Evolutionary conservation across 2,329 filamentous ascomycete species (phyloP).

Genomic region (Fusarium brachygibbosum): DNA sequence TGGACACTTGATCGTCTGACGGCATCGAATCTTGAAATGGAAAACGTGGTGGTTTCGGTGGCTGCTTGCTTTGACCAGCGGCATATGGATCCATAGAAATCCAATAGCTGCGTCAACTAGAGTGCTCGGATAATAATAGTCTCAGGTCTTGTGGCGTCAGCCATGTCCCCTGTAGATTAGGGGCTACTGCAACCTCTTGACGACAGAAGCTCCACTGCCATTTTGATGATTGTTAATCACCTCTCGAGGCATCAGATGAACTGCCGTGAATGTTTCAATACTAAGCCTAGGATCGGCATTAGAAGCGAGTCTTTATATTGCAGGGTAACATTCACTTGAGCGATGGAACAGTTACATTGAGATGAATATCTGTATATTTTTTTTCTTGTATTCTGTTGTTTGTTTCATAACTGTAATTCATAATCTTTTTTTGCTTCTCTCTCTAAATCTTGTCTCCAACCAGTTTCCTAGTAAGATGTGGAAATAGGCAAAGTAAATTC

Average conservation of each 20-base stretch:
- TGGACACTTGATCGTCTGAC: constrained; percentile 43
- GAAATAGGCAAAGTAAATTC: constrained; percentile 10
- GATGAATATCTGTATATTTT: constrained; percentile 9
- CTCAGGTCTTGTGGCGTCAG: constrained; percentile 29
- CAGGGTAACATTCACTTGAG: constrained; percentile 13
- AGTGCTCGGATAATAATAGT: constrained; percentile 6
- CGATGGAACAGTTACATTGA: neutral
- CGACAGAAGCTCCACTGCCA: constrained; percentile 12
- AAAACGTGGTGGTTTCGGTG: constrained; percentile 40
- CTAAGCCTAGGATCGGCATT: constrained; percentile 8
- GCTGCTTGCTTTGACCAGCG: constrained; percentile 34
- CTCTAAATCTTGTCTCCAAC: neutral
- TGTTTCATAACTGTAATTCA: constrained; percentile 16
- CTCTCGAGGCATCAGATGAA: constrained; percentile 1
- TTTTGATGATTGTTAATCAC: constrained; percentile 19
- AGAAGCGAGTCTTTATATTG: constrained; percentile 21
- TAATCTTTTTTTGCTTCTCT: constrained; percentile 18
- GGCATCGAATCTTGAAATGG: constrained; percentile 32
- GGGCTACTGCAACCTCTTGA: constrained; percentile 31
- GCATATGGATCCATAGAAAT: neutral
- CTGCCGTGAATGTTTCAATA: constrained; percentile 29
- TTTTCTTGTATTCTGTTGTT: constrained; percentile 13
- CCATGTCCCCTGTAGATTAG: constrained; percentile 32
- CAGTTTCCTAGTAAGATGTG: constrained; percentile 13
- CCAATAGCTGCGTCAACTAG: constrained; percentile 25